These are phyloP conservation scores for Geotrichum phurueaensis DNA, from an alignment of 1,139 yeast genomes.

Conservation along the genomic window DNA sequence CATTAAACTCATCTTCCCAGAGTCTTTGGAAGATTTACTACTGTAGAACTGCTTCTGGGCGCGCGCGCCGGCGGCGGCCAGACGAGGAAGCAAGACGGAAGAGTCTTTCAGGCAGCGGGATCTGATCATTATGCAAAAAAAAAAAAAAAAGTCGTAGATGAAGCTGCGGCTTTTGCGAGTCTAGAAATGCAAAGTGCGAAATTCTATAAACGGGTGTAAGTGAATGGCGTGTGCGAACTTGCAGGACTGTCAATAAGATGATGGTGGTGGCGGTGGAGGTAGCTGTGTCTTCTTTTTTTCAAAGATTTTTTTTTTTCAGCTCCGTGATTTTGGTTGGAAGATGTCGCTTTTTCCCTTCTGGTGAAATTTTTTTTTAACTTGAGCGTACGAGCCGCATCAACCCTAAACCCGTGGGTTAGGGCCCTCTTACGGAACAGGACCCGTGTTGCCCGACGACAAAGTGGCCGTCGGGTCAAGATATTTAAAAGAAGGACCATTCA, in stretches of 20 bases:
- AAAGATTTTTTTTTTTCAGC: not conserved
- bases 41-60: not conserved
- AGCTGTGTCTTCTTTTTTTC: not conserved
- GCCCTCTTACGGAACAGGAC: not conserved
- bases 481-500: not conserved
- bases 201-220: not conserved
- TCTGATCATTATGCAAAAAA: slow-evolving; percentile 6
- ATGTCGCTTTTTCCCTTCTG: not conserved
- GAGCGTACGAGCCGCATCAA: slow-evolving; percentile 4
- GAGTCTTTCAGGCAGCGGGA: slow-evolving; percentile 10
- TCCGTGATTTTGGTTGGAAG: slow-evolving; percentile 16
- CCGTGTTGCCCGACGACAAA: not conserved
- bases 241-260: not conserved
- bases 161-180: not conserved
- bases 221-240: not conserved
- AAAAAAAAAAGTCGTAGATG: not conserved
- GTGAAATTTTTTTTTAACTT: not conserved
- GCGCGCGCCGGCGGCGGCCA: not conserved
- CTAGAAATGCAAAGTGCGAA: not conserved
- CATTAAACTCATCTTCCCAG: slow-evolving; percentile 20
- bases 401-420: slow-evolving; percentile 8
- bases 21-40: slow-evolving; percentile 3
- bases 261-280: not conserved
- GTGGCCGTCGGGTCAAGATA: not conserved
- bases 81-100: not conserved